phyloP scores from a whole-genome alignment of 2,329 filamentous ascomycete species.

The Remersonia thermophila region DNA sequence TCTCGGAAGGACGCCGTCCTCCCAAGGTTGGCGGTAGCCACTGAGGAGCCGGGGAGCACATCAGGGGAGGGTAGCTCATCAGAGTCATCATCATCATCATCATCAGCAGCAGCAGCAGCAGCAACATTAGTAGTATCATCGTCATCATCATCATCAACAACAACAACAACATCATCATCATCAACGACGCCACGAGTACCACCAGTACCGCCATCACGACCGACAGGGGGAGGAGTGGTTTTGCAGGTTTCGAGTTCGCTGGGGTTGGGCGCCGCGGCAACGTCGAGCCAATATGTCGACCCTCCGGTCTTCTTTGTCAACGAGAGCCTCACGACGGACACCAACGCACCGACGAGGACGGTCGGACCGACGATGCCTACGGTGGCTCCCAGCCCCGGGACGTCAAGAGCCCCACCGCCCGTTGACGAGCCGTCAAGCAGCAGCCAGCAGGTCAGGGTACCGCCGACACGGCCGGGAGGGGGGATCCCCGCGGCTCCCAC shows the following conservation, averaged over 20 bases:
- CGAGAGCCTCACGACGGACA: conserved; percentile 12
- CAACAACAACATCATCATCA: conserved; percentile 3
- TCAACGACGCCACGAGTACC: conserved; percentile 2
- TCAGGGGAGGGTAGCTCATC: conserved; percentile 5
- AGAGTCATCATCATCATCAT: conserved; percentile 2
- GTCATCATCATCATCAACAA: conserved; percentile 2
- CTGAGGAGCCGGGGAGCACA: neutral
- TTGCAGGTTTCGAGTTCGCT: neutral
- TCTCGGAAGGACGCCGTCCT: conserved; percentile 3
- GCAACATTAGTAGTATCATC: conserved; percentile 2
- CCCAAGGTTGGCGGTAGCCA: too few species aligned
- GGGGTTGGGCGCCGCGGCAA: conserved; percentile 1
- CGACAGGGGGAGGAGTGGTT: neutral
- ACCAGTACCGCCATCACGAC: neutral
- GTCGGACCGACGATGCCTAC: conserved; percentile 8
- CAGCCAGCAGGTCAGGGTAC: neutral
- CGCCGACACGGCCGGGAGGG: conserved; percentile 1
- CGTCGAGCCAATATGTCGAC: conserved; percentile 8
- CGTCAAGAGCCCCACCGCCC: conserved; percentile 9
- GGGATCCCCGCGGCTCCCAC: neutral
- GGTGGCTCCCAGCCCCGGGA: conserved; percentile 5
- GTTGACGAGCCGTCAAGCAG: conserved; percentile 4
- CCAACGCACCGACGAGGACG: conserved; percentile 11
- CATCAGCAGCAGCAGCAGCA: conserved; percentile 4
- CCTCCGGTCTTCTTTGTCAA: conserved; percentile 9